phyloP scores from a whole-genome alignment of 2,329 filamentous ascomycete genomes.

The Claviceps cyperi region DNA sequence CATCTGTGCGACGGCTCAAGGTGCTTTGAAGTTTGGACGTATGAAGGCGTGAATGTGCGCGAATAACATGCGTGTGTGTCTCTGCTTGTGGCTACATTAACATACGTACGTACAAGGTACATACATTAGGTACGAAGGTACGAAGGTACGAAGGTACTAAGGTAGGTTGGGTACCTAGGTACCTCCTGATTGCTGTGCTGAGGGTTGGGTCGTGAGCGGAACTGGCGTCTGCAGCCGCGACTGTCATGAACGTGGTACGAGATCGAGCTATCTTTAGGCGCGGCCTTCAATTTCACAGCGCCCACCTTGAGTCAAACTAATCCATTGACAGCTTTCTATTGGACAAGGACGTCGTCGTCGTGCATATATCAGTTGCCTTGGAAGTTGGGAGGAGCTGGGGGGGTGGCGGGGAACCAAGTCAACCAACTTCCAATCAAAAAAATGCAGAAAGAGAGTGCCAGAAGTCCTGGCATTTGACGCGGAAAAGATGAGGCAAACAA shows the following conservation, averaged over 20 bases:
- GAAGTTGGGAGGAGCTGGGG: too few species aligned
- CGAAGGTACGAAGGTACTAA: too few species aligned
- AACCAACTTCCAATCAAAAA: not conserved
- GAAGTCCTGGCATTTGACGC: not conserved
- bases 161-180: not conserved
- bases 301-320: not conserved
- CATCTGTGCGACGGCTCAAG: not conserved
- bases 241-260: not conserved
- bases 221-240: slow-evolving; percentile 4
- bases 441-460: not conserved
- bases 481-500: not conserved
- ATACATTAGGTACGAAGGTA: too few species aligned
- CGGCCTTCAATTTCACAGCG: not conserved
- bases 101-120: not conserved
- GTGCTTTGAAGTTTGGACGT: not conserved
- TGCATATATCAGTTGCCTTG: not conserved
- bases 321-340: not conserved
- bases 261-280: slow-evolving; percentile 1
- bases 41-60: not conserved
- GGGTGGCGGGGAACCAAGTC: not conserved
- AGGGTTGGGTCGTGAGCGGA: slow-evolving; percentile 1
- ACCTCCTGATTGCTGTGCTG: not conserved
- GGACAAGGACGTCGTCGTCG: not conserved
- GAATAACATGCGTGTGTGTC: not conserved
- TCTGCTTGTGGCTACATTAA: not conserved